Conservation (phyloP, 176 grass and related monocot species). For the Cenchrus purpureus region DNA sequence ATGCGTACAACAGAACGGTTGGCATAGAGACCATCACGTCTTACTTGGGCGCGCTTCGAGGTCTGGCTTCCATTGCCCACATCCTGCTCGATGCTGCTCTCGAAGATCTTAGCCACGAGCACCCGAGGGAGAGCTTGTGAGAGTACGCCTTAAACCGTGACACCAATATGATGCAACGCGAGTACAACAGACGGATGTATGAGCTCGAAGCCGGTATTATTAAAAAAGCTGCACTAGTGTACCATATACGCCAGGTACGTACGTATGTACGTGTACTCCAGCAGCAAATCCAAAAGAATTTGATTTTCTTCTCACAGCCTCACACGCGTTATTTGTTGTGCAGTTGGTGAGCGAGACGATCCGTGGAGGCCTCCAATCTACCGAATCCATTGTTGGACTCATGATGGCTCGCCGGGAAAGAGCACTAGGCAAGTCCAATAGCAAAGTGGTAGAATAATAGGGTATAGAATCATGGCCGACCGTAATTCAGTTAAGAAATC, state of each 20-base stretch:
- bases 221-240: background rate
- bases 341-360: background rate
- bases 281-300: too few species aligned
- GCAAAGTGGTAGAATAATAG: background rate
- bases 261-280: background rate
- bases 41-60: constrained; percentile 28
- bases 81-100: constrained; percentile 40
- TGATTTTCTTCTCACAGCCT: background rate
- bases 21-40: background rate
- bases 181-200: constrained; percentile 1
- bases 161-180: background rate
- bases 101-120: constrained; percentile 12
- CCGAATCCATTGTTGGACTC: background rate
- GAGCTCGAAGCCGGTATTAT: constrained; percentile 31
- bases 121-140: background rate
- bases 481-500: too few species aligned
- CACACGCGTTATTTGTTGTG: background rate
- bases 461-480: too few species aligned
- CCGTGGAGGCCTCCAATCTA: background rate
- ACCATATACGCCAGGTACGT: background rate
- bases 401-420: constrained; percentile 31
- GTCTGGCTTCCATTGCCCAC: constrained; percentile 27
- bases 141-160: constrained; percentile 41
- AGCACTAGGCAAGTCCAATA: background rate
- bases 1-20: background rate